Base-by-base conservation (phyloP, 2,329 filamentous ascomycete species). In the Ophiostoma populinum region DNA sequence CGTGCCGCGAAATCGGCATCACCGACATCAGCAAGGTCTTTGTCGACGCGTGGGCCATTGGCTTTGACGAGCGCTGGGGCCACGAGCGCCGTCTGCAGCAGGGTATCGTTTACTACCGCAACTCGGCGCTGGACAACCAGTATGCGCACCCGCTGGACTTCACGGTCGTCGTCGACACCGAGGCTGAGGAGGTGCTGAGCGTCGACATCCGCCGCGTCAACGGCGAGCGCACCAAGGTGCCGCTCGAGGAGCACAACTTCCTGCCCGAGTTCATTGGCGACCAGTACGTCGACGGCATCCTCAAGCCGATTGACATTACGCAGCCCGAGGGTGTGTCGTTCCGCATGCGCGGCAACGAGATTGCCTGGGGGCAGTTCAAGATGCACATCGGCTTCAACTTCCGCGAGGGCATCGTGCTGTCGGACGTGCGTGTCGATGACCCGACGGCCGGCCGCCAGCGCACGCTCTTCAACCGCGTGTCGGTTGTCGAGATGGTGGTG, bases 381-480 rank as follows among this genome's bases (percentile, higher is more conserved):
- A 71, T 93, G 44, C 86, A 93, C 54, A 72, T 94, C 40, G 86
- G 86, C 15, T 94, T 93, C 67, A 93, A 92, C 62, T 90, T 92
- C 59, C 71, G 81, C 18, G 86, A 94, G 56, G 86, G 86, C 16
- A 79, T 93, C 45, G 80, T 93, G 3, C 62, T 94, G 6, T 90
- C 80, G 53, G 83, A 93, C 57, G 85, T 93, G 51, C 81, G 76
- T 2, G 92, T 79, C 58, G 86, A 83, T 46, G 86, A 43, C 34
- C 35, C 40, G 20, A 19, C 92, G 54, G 81, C 81, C 54, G 75
- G 81, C 25, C 77, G 62, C 33, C 63, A 77, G 22, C 67, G 86
- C 21, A 77, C 81, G 2, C 65, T 92, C 20, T 92, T 94, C 59
- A 92, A 90, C 66, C 71, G 86, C 31, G 63, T 94, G 6, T 92